These are phyloP conservation scores for Apophysomyces elegans DNA, from an alignment of 371 early-diverging fungal species.

Conservation along the genomic window DNA sequence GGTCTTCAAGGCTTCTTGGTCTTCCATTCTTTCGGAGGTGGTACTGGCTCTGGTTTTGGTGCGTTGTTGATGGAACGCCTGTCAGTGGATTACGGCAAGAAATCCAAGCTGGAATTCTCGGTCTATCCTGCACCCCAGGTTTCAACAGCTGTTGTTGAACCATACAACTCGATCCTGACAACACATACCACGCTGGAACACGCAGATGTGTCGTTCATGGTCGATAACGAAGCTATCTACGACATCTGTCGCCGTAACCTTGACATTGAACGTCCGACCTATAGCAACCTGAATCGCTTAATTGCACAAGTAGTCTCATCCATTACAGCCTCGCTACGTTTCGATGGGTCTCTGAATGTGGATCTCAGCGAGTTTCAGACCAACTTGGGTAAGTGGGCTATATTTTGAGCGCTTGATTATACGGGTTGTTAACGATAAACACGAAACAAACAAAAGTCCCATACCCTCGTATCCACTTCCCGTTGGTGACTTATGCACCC, in stretches of 20 bases:
- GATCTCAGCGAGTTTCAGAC: constrained; percentile 98
- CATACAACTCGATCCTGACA: constrained; percentile 98
- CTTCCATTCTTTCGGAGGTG: constrained; percentile 99
- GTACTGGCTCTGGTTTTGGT: constrained; percentile 99
- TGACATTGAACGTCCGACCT: constrained; percentile 97
- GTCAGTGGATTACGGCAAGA: constrained; percentile 96
- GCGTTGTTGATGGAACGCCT: constrained; percentile 96
- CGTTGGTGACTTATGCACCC: constrained; percentile 95
- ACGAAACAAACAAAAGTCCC: constrained; percentile 66
- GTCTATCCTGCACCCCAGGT: constrained; percentile 99
- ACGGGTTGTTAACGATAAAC: neutral
- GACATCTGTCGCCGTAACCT: constrained; percentile 99
- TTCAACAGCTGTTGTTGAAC: constrained; percentile 97
- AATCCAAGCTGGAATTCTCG: constrained; percentile 98
- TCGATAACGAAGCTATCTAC: constrained; percentile 99
- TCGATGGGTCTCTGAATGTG: constrained; percentile 96
- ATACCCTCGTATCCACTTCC: constrained; percentile 97
- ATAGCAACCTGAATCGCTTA: constrained; percentile 97
- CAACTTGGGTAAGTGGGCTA: constrained; percentile 62
- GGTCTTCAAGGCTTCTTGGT: constrained; percentile 97
- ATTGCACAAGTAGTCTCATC: constrained; percentile 99
- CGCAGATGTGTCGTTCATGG: constrained; percentile 98
- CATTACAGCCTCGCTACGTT: constrained; percentile 99
- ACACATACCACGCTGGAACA: constrained; percentile 98
- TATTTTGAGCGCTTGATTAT: neutral